A percentile compares a stretch with the other conserved stretches of the same genome.
These are phyloP conservation scores for Talaromyces nanjingensis DNA, from an alignment of 495 filamentous ascomycete species.

Conservation along the genomic window DNA sequence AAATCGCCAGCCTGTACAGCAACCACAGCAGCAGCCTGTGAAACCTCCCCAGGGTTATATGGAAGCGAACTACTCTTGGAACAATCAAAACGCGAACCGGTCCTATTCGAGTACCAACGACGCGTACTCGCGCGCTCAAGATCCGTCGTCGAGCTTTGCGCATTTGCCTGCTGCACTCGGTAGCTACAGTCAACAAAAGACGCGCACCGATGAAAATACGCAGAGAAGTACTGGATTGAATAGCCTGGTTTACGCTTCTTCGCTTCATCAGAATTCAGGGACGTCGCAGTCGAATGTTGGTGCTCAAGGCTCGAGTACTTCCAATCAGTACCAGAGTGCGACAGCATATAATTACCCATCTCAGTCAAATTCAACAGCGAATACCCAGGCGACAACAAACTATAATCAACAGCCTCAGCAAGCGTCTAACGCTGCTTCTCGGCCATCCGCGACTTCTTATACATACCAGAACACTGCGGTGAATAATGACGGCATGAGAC, in stretches of 20 bases:
- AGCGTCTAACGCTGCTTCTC: not conserved
- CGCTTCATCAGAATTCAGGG: not conserved
- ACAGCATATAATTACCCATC: not conserved
- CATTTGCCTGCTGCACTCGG: not conserved
- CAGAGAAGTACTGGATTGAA: slow-evolving; percentile 1
- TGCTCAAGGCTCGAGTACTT: not conserved
- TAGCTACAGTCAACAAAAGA: not conserved
- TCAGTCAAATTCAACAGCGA: not conserved
- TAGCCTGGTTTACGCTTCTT: slow-evolving; percentile 6
- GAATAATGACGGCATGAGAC: not conserved
- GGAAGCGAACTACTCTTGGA: slow-evolving; percentile 1
- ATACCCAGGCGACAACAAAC: not conserved
- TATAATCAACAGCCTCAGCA: not conserved
- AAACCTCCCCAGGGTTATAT: slow-evolving; percentile 8
- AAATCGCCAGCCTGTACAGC: slow-evolving; percentile 7
- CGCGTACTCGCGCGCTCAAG: slow-evolving; percentile 3
- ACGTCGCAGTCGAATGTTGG: not conserved
- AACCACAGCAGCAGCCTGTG: not conserved
- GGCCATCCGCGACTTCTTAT: not conserved
- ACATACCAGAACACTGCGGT: not conserved
- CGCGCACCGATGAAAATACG: not conserved
- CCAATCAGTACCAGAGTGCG: not conserved
- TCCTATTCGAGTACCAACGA: slow-evolving; percentile 1
- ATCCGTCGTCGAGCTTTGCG: not conserved
- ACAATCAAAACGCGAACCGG: slow-evolving; percentile 3